Evolutionary conservation across 495 filamentous ascomycete genomes (phyloP), one percentile per base, ranked within the genome.

Genomic region (Umbilicaria muhlenbergii): DNA sequence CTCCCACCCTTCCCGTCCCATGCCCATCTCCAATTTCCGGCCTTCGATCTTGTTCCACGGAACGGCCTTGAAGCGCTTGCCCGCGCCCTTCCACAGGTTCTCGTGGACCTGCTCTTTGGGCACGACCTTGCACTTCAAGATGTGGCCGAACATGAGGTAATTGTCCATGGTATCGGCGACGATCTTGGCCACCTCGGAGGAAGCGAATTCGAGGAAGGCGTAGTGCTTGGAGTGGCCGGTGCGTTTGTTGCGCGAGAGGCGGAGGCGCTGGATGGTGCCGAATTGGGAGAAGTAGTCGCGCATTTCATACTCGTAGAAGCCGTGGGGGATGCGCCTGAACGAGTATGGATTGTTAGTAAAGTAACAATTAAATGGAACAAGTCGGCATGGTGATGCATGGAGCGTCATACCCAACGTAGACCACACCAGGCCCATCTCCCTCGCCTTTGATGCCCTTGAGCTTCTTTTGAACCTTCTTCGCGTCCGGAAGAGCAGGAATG

Each of bases 221-320:
- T 81, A 91, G 68, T 96, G 91, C 64, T 84, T 89, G 51, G 79
- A 83, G 33, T 73, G 70, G 41, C 92, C 91, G 17, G 86, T 95
- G 57, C 80, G 78, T 52, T 75, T 78, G 70, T 93, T 95, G 46
- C 92, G 83, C 3, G 86, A 91, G 32, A 98, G 75, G 49, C 89
- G 78, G 28, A 98, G 73, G 40, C 74, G 75, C 39, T 67, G 75
- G 51, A 98, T 84, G 2, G 74, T 67, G 57, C 91, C 92, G 56
- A 98, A 98, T 61, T 96, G 91, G n/a, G 77, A 71, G 57, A 96
- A 95, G 69, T 96, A 98, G 37, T 74, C 69, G 40, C 77, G 77
- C 82, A 98, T 94, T 63, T 96, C 81, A 56, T 85, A 75, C 64
- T 96, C 92, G 69, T 86, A 95, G 73, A 98, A 96, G 62, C 92